A percentile compares a stretch with the other conserved stretches of the same genome.
Conservation (phyloP, 352 stramenopile species). For the Globisporangium recalcitrans region DNA sequence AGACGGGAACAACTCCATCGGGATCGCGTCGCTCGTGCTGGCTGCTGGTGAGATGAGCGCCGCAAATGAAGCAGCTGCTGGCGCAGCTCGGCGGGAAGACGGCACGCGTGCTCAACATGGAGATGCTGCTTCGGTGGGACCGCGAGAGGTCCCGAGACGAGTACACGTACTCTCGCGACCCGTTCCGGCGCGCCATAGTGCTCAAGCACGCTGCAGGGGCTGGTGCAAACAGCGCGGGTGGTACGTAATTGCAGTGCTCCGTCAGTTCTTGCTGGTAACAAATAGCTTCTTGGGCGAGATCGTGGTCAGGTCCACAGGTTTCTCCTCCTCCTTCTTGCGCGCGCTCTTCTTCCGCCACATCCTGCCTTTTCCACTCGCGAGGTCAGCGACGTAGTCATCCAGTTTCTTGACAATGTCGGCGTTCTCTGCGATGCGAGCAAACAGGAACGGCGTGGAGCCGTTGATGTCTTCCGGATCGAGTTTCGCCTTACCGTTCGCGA, state of each 20-base stretch:
- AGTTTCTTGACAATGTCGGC: slow-evolving; percentile 52
- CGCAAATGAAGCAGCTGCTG: slow-evolving; percentile 42
- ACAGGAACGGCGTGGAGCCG: slow-evolving; percentile 66
- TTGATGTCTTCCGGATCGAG: slow-evolving; percentile 55
- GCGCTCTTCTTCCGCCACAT: slow-evolving; percentile 20
- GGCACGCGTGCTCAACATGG: slow-evolving; percentile 37
- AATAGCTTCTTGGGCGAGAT: slow-evolving; percentile 49
- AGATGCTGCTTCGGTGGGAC: slow-evolving; percentile 49
- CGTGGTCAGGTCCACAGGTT: slow-evolving; percentile 16
- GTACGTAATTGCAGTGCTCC: neutral
- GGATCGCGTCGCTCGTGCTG: slow-evolving; percentile 42
- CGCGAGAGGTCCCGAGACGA: slow-evolving; percentile 42
- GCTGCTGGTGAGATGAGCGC: slow-evolving; percentile 11
- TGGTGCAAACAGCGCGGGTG: neutral
- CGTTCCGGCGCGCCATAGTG: slow-evolving; percentile 25
- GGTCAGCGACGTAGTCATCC: slow-evolving; percentile 38
- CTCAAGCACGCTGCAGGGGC: slow-evolving; percentile 1
- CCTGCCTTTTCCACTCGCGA: slow-evolving; percentile 28
- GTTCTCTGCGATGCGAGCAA: slow-evolving; percentile 64
- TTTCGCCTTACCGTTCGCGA: slow-evolving; percentile 41
- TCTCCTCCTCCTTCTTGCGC: slow-evolving; percentile 29
- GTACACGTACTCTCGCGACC: slow-evolving; percentile 33
- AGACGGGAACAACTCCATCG: slow-evolving; percentile 65
- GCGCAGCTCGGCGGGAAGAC: slow-evolving; percentile 34
- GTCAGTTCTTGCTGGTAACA: slow-evolving; percentile 38